Evolutionary conservation across 2,329 filamentous ascomycete species (phyloP).

Genomic region (Pseudopyricularia javanii): DNA sequence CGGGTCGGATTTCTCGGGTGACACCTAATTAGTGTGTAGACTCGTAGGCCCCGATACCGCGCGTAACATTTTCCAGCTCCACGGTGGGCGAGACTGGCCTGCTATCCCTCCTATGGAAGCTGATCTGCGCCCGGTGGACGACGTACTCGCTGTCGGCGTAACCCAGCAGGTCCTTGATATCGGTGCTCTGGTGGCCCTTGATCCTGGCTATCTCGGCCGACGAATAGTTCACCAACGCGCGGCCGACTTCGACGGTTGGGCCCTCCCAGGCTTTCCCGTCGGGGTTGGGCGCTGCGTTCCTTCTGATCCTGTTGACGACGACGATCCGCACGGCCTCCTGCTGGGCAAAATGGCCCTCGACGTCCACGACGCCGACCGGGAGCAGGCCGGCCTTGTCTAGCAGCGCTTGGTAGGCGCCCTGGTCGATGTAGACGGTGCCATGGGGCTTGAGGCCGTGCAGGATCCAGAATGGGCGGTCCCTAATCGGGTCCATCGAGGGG

Average conservation of each 20-base stretch:
- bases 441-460: conserved; percentile 84
- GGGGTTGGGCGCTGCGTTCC: conserved; percentile 13
- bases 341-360: conserved; percentile 79
- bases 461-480: conserved; percentile 94
- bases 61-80: conserved; percentile 9
- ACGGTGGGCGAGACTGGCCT: conserved; percentile 36
- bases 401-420: conserved; percentile 73
- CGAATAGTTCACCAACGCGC: conserved; percentile 89
- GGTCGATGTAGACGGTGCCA: conserved; percentile 84
- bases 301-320: conserved; percentile 51
- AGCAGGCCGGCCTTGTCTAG: conserved; percentile 76
- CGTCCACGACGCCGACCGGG: conserved; percentile 80
- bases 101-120: conserved; percentile 50
- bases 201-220: conserved; percentile 72
- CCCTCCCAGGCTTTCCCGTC: conserved; percentile 32
- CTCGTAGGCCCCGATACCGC: conserved; percentile 12
- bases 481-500: conserved; percentile 70
- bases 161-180: conserved; percentile 70
- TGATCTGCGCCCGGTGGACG: conserved; percentile 76
- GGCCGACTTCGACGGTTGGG: conserved; percentile 61
- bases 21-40: conserved; percentile 1
- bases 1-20: not conserved
- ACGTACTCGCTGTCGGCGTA: conserved; percentile 96
- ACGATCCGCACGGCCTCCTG: conserved; percentile 85
- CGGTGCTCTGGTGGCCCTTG: conserved; percentile 68